Conservation (phyloP, 495 filamentous ascomycete genomes). For the Evansstolkia leycettana region DNA sequence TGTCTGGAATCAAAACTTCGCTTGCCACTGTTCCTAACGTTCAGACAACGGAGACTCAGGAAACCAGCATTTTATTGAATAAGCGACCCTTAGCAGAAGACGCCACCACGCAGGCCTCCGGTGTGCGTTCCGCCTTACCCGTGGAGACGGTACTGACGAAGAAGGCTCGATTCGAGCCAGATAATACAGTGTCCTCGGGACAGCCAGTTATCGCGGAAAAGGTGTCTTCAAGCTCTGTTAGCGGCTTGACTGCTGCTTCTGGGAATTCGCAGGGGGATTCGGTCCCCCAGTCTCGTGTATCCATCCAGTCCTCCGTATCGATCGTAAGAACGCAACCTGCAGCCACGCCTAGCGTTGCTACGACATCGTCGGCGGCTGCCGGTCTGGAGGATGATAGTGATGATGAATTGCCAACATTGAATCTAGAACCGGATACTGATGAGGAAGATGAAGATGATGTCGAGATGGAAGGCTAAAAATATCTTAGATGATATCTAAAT, state of each 20-base stretch:
- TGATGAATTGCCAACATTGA: constrained; percentile 36
- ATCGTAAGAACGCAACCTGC: not conserved
- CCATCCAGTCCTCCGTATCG: not conserved
- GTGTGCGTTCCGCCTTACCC: not conserved
- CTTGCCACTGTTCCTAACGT: too few species aligned
- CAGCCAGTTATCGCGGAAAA: not conserved
- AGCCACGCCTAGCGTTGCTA: constrained; percentile 4
- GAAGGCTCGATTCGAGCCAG: constrained; percentile 21
- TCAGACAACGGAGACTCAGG: too few species aligned
- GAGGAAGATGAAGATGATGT: constrained; percentile 28
- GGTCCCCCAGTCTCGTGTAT: not conserved
- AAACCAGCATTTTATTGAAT: too few species aligned
- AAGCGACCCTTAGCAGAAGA: not conserved
- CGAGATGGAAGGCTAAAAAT: constrained; percentile 15
- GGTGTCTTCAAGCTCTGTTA: constrained; percentile 1
- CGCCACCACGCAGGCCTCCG: constrained; percentile 2
- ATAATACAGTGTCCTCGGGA: constrained; percentile 1
- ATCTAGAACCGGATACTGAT: constrained; percentile 34
- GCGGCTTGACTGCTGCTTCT: not conserved
- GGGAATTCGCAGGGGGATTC: not conserved
- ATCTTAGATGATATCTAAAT: not conserved
- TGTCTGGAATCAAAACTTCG: too few species aligned
- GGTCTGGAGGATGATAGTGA: constrained; percentile 30
- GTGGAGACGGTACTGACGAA: constrained; percentile 13
- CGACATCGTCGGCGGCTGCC: constrained; percentile 3